Percentiles rank a stretch among this genome's conserved stretches.
Evolutionary conservation across 495 filamentous ascomycete species (phyloP).

Genomic region (Bombardia bombarda): DNA sequence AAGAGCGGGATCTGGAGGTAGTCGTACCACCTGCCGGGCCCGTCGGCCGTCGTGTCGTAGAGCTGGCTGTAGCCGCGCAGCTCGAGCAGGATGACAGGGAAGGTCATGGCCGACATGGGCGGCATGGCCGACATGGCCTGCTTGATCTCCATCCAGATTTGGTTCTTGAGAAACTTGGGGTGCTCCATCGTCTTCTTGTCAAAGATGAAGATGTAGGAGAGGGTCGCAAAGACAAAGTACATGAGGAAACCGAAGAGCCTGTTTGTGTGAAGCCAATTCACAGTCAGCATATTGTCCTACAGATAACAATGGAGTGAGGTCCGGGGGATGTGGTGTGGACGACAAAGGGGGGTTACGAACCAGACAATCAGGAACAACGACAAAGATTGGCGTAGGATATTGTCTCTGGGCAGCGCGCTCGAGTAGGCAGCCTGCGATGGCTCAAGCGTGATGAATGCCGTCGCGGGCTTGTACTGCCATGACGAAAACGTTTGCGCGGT

Average conservation of each 20-base stretch:
- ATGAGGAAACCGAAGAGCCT: slow-evolving; percentile 79
- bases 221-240: slow-evolving; percentile 76
- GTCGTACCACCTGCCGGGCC: slow-evolving; percentile 70
- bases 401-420: slow-evolving; percentile 73
- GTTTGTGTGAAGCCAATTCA: background rate
- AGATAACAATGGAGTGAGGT: too few relatives aligned
- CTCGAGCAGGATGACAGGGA: slow-evolving; percentile 75
- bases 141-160: slow-evolving; percentile 76
- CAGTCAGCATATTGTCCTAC: slow-evolving; percentile 3
- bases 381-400: slow-evolving; percentile 66
- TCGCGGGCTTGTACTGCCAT: slow-evolving; percentile 66
- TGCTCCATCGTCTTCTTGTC: slow-evolving; percentile 84
- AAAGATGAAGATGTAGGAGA: slow-evolving; percentile 90
- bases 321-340: background rate
- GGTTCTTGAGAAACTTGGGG: slow-evolving; percentile 93
- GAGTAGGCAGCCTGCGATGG: slow-evolving; percentile 73
- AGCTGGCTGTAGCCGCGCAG: slow-evolving; percentile 81
- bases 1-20: slow-evolving; percentile 85
- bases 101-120: slow-evolving; percentile 74
- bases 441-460: slow-evolving; percentile 56
- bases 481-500: slow-evolving; percentile 29
- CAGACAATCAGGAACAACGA: slow-evolving; percentile 80
- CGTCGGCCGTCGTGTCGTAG: slow-evolving; percentile 68
- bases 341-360: slow-evolving; percentile 41
- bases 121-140: slow-evolving; percentile 73